Evolutionary conservation across 768 basidiomycete species (phyloP), one percentile per base, ranked within the genome.

Genomic region (Agaricus bisporus): DNA sequence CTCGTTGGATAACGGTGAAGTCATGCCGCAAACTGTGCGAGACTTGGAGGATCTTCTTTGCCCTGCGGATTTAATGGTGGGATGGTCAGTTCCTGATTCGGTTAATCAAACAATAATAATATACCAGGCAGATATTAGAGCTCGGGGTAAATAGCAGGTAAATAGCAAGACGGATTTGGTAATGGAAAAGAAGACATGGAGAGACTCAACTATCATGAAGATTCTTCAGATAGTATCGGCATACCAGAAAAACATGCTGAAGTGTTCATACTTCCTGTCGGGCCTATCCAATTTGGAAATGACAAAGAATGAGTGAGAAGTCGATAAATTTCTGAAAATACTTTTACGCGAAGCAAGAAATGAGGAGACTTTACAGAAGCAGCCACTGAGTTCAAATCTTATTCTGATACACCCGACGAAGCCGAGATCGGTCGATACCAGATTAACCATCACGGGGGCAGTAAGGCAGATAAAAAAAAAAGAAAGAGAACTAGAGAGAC

Each of bases 41-140:
- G 73, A n/a, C 90, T 70, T 35, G 71, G 68, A 60, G 85, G 61
- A 17, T 81, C 32, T 32, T 11, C 32, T 87, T 41, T 79, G 73
- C 62, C 78, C 76, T 49, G 77, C 73, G 58, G 67, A 74, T 58
- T 71, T 81, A 67, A 92, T 91, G 50, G 90, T 92, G 48, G 89
- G 91, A 69, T 90, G 89, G 46, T 69, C 73, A 35, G 74, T 76
- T 60, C 89, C 89, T 91, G 63, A 62, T 42, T 58, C 43, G 25
- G 44, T 56, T 44, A 49, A 48, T 41, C n/a, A 43, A 35, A 35
- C 15, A 29, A 20, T 10, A 49, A 17, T n/a, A 17, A 9, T 25
- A 25, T 43, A 25, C 45, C 42, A n/a, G n/a, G n/a, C n/a, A n/a
- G n/a, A n/a, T n/a, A n/a, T n/a, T n/a, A 50, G 55, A 39, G 43